A percentile compares a stretch with the other conserved stretches of the same genome.
Conservation (phyloP, 1,139 yeast genomes). For the Zygoascus meyerae region DNA sequence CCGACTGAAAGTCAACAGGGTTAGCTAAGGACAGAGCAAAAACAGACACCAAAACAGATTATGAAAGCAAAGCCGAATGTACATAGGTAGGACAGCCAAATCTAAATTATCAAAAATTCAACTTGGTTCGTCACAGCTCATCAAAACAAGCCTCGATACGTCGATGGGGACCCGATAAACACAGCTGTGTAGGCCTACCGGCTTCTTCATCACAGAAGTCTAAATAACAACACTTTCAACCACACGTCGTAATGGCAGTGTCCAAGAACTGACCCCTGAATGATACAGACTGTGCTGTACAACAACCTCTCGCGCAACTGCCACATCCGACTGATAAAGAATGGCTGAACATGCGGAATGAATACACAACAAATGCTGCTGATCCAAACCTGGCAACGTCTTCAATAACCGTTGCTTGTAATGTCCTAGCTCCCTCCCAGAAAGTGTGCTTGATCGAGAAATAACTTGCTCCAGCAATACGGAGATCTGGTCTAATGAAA, state of each 20-base stretch:
- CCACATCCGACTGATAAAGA: slow-evolving; percentile 13
- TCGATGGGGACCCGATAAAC: too few relatives aligned
- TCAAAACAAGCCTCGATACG: too few relatives aligned
- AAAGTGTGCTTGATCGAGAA: slow-evolving; percentile 24
- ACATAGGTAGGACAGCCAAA: too few relatives aligned
- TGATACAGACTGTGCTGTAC: slow-evolving; percentile 46
- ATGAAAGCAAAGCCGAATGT: too few relatives aligned
- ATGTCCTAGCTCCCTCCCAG: slow-evolving; percentile 37
- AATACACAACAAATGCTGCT: slow-evolving; percentile 23
- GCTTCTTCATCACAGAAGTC: neutral
- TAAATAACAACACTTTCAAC: slow-evolving; percentile 32
- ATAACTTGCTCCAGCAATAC: slow-evolving; percentile 19
- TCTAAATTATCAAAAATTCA: too few relatives aligned
- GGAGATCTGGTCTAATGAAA: slow-evolving; percentile 17
- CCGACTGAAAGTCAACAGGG: neutral
- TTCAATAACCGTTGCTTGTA: slow-evolving; percentile 35
- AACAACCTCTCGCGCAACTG: slow-evolving; percentile 30
- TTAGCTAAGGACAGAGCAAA: neutral
- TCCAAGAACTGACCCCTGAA: slow-evolving; percentile 53
- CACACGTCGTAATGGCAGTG: slow-evolving; percentile 48
- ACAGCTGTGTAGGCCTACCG: too few relatives aligned
- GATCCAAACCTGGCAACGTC: slow-evolving; percentile 22
- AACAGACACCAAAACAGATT: neutral
- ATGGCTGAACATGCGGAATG: slow-evolving; percentile 19
- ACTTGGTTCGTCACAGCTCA: too few relatives aligned